A percentile compares a stretch with the other conserved stretches of the same genome.
phyloP scores from a whole-genome alignment of 2,329 filamentous ascomycete species.

The Trichothecium roseum region DNA sequence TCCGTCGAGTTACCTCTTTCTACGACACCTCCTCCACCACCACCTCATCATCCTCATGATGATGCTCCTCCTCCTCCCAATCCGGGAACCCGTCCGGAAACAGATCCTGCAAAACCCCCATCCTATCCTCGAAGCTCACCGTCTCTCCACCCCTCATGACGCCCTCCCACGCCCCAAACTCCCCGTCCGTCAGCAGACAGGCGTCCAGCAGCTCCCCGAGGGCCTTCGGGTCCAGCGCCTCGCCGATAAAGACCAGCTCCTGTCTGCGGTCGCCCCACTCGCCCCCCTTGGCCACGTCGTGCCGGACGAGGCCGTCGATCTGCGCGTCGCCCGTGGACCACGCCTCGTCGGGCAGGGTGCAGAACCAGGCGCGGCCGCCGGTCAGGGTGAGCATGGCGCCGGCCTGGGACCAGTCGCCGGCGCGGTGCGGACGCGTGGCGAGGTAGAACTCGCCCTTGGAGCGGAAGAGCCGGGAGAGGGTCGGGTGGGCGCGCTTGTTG shows the following conservation, averaged over 20 bases:
- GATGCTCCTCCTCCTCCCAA: slow-evolving; percentile 32
- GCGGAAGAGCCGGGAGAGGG: slow-evolving; percentile 45
- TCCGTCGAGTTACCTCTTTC: too few species aligned
- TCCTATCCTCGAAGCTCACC: slow-evolving; percentile 23
- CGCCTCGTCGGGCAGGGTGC: slow-evolving; percentile 41
- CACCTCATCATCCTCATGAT: slow-evolving; percentile 15
- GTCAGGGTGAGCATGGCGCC: slow-evolving; percentile 53
- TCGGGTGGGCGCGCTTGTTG: slow-evolving; percentile 42
- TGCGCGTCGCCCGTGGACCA: slow-evolving; percentile 35
- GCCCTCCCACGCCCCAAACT: slow-evolving; percentile 42
- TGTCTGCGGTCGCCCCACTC: slow-evolving; percentile 62
- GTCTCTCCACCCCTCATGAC: slow-evolving; percentile 35
- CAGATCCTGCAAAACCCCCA: slow-evolving; percentile 33
- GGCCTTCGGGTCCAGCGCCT: slow-evolving; percentile 42
- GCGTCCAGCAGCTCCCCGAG: slow-evolving; percentile 45
- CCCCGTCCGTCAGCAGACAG: slow-evolving; percentile 51
- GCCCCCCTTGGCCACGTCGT: slow-evolving; percentile 41
- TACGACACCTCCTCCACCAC: too few species aligned
- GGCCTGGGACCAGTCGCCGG: slow-evolving; percentile 53
- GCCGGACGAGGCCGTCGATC: slow-evolving; percentile 36
- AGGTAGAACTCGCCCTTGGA: slow-evolving; percentile 54
- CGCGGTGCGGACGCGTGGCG: slow-evolving; percentile 43
- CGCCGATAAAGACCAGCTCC: slow-evolving; percentile 65
- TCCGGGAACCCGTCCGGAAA: slow-evolving; percentile 52
- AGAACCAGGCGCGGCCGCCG: slow-evolving; percentile 48